Evolutionary conservation across 1,284 basidiomycete genomes (phyloP).

Genomic region (Malassezia sp.): DNA sequence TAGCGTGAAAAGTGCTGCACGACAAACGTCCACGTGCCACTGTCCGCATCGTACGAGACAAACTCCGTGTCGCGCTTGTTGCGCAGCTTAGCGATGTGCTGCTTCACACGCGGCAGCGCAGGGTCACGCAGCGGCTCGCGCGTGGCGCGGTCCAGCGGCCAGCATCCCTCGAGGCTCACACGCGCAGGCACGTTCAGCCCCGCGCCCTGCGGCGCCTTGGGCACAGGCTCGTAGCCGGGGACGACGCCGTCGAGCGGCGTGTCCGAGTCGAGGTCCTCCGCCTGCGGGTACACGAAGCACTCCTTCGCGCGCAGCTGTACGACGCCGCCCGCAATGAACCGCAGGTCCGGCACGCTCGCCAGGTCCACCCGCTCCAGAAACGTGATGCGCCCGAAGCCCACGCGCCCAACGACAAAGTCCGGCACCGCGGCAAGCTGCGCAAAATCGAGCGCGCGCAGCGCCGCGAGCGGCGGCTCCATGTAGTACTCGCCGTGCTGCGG

Average conservation of each 20-base stretch:
- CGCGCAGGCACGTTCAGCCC: slow-evolving; percentile 80
- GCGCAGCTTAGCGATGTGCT: slow-evolving; percentile 72
- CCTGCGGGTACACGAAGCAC: slow-evolving; percentile 83
- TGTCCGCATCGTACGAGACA: slow-evolving; percentile 64
- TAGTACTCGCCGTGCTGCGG: slow-evolving; percentile 35
- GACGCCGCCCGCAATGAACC: slow-evolving; percentile 68
- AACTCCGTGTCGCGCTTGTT: slow-evolving; percentile 76
- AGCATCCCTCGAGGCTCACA: slow-evolving; percentile 70
- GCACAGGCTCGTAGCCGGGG: slow-evolving; percentile 36
- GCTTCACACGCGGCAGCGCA: slow-evolving; percentile 57
- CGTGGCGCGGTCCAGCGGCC: slow-evolving; percentile 81
- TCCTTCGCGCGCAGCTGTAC: slow-evolving; percentile 84
- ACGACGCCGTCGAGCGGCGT: slow-evolving; percentile 35
- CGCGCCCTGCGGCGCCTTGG: slow-evolving; percentile 59
- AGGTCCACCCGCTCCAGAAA: slow-evolving; percentile 82
- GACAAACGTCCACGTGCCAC: slow-evolving; percentile 82
- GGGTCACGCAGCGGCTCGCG: slow-evolving; percentile 78
- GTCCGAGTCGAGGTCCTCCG: slow-evolving; percentile 36
- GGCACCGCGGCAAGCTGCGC: slow-evolving; percentile 57
- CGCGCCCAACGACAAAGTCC: slow-evolving; percentile 73
- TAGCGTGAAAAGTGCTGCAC: slow-evolving; percentile 69
- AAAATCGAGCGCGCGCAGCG: slow-evolving; percentile 29
- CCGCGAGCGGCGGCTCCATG: slow-evolving; percentile 29
- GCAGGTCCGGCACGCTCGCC: slow-evolving; percentile 68
- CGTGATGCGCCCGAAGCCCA: slow-evolving; percentile 77